phyloP scores from a whole-genome alignment of 1,284 basidiomycete genomes.

The Hymenochaete sp. region DNA sequence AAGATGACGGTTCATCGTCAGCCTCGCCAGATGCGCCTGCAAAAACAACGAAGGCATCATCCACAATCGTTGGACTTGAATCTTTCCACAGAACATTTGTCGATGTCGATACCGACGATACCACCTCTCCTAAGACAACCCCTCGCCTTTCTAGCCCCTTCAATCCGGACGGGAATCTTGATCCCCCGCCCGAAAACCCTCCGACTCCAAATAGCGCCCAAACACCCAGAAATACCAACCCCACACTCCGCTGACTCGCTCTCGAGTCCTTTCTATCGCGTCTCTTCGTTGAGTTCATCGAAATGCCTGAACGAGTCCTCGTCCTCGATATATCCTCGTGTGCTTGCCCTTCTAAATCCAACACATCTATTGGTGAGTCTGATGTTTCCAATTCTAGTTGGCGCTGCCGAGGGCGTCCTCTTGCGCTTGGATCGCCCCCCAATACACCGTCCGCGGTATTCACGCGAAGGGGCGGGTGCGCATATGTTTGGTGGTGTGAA shows the following conservation, averaged over 20 bases:
- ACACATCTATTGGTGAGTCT: conserved; percentile 12
- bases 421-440: not conserved
- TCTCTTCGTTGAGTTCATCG: too few species aligned
- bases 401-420: conserved; percentile 1
- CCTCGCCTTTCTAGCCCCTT: too few species aligned
- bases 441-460: not conserved
- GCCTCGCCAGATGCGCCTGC: not conserved
- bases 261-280: conserved; percentile 39
- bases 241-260: conserved; percentile 53
- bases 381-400: too few species aligned
- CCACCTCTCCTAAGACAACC: too few species aligned
- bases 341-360: conserved; percentile 17
- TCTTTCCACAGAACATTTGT: too few species aligned
- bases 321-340: too few species aligned
- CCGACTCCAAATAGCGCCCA: conserved; percentile 66
- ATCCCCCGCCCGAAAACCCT: conserved; percentile 35
- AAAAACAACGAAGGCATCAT: not conserved
- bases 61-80: too few species aligned
- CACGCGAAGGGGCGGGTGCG: not conserved
- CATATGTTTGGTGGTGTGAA: too few species aligned
- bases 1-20: conserved; percentile 19
- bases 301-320: too few species aligned
- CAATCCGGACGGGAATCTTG: too few species aligned
- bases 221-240: conserved; percentile 63
- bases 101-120: too few species aligned